Evolutionary conservation across 192 early-diverging fungal genomes (phyloP).

Genomic region (Dimargaris cristalligena): DNA sequence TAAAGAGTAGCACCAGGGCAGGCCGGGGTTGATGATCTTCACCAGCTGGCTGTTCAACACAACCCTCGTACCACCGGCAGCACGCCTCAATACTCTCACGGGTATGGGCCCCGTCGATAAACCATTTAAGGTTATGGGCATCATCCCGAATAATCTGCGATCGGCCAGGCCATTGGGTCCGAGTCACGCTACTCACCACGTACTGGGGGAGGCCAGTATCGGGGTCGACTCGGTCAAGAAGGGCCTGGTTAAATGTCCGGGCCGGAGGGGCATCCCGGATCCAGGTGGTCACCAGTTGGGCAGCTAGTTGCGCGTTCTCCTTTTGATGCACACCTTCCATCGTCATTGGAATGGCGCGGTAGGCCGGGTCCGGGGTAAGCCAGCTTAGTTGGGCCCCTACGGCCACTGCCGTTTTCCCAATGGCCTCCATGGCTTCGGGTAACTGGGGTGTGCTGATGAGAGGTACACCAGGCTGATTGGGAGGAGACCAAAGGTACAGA

Average conservation of each 20-base stretch:
- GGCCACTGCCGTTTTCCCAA: slow-evolving; percentile 52
- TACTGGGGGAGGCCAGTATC: slow-evolving; percentile 21
- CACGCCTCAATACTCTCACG: slow-evolving; percentile 61
- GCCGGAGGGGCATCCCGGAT: background rate
- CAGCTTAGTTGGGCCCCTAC: slow-evolving; percentile 27
- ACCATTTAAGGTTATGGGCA: slow-evolving; percentile 41
- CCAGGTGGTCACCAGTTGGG: slow-evolving; percentile 24
- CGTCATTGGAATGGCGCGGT: background rate
- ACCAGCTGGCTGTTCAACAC: too few relatives aligned
- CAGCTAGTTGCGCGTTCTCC: slow-evolving; percentile 68
- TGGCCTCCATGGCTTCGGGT: slow-evolving; percentile 41
- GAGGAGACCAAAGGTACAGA: too few relatives aligned
- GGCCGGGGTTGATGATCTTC: slow-evolving; percentile 1
- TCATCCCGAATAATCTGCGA: slow-evolving; percentile 46
- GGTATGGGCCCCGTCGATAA: slow-evolving; percentile 92
- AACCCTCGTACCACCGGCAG: slow-evolving; percentile 38
- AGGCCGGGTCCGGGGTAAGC: slow-evolving; percentile 4
- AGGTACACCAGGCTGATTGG: slow-evolving; percentile 36
- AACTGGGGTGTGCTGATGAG: slow-evolving; percentile 56
- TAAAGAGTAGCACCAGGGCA: slow-evolving; percentile 63
- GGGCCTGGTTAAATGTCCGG: slow-evolving; percentile 12
- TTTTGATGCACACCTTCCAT: slow-evolving; percentile 62
- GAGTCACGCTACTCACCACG: slow-evolving; percentile 44
- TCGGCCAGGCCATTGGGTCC: slow-evolving; percentile 76
- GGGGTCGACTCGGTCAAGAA: slow-evolving; percentile 2